A percentile compares a stretch with the other conserved stretches of the same genome.
phyloP scores from a whole-genome alignment of 208 protist genomes.

The Leishmania turanica region DNA sequence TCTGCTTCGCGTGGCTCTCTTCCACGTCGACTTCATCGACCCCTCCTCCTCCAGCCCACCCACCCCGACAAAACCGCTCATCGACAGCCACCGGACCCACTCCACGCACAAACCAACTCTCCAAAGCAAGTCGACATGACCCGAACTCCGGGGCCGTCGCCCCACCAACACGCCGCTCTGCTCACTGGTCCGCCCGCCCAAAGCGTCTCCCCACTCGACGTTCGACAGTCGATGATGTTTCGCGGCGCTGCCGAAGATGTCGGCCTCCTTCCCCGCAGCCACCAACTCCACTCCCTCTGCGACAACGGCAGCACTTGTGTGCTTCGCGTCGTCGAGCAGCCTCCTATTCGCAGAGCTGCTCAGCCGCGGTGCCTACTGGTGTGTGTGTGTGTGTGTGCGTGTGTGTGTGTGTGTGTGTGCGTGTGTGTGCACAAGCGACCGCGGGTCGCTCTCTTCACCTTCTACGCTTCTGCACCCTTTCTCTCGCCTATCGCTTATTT shows the following conservation, averaged over 20 bases:
- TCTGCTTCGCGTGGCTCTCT: background rate
- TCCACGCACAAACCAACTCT: background rate
- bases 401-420: too few species aligned
- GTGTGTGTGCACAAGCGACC: background rate
- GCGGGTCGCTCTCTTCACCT: background rate
- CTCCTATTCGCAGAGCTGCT: constrained; percentile 17
- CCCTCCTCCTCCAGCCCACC: background rate
- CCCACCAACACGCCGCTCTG: background rate
- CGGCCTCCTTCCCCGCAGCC: background rate
- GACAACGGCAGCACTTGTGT: constrained; percentile 11
- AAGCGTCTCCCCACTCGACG: constrained; percentile 5
- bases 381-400: background rate
- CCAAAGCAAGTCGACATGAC: background rate
- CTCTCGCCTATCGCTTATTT: background rate
- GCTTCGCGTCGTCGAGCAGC: constrained; percentile 16
- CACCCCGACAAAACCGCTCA: background rate
- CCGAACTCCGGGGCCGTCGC: background rate
- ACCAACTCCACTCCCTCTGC: background rate
- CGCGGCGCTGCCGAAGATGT: constrained; percentile 3
- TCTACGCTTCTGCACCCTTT: background rate
- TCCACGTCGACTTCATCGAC: background rate
- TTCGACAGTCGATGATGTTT: constrained; percentile 12
- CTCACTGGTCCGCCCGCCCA: background rate
- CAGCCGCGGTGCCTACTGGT: background rate
- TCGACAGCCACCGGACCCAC: background rate